Percentiles rank a stretch among this genome's conserved stretches.
Evolutionary conservation across 306 rosid species (phyloP).

Genomic region (Cicer bijugum): DNA sequence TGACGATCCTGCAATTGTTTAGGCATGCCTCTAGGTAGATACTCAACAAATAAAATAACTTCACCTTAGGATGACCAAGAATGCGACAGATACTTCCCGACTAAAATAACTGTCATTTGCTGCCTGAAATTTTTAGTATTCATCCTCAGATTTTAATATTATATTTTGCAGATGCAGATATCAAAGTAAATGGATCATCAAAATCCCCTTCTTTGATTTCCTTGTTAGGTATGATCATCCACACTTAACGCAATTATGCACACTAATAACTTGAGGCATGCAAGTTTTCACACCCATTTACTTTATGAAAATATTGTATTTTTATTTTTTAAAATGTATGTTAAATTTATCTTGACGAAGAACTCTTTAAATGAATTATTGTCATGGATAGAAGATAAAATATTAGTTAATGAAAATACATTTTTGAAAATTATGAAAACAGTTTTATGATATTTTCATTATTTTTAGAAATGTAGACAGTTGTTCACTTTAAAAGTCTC

Average conservation of each 20-base stretch:
- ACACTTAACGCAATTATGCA: not conserved
- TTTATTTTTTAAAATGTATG: too few species aligned
- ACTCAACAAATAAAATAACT: conserved; percentile 4
- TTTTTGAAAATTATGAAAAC: too few species aligned
- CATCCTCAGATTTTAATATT: conserved; percentile 12
- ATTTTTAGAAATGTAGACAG: too few species aligned
- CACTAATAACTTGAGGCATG: conserved; percentile 32
- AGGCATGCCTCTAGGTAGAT: conserved; percentile 17
- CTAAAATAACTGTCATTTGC: conserved; percentile 11
- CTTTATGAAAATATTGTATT: too few species aligned
- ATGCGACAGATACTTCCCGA: conserved; percentile 12
- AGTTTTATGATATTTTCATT: too few species aligned
- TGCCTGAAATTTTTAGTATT: not conserved
- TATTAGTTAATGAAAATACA: too few species aligned
- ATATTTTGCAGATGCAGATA: conserved; percentile 65
- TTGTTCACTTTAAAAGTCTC: too few species aligned
- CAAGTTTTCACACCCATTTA: not conserved
- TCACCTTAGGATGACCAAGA: conserved; percentile 21
- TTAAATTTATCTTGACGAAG: too few species aligned
- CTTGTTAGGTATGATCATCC: conserved; percentile 74
- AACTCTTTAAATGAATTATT: too few species aligned
- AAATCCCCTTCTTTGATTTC: conserved; percentile 76
- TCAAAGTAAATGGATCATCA: conserved; percentile 63
- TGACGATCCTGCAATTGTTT: conserved; percentile 29
- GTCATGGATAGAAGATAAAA: too few species aligned